Conservation (phyloP, 495 filamentous ascomycete genomes). For the Daldinia grandis region DNA sequence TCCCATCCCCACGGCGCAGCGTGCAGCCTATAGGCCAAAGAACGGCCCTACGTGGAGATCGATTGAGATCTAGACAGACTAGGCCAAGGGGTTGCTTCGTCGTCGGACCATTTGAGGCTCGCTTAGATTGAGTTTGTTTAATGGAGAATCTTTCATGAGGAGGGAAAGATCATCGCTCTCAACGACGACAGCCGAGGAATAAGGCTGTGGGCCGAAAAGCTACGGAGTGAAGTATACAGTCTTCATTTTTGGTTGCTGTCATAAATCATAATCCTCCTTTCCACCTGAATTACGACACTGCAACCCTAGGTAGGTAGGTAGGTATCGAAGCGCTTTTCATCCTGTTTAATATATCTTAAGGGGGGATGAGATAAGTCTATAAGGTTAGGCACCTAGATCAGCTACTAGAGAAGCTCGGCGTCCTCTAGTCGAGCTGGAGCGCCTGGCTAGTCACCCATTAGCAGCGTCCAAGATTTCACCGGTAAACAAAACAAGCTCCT, state of each 20-base stretch:
- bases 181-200: slow-evolving; percentile 27
- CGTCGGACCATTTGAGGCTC: slow-evolving; percentile 28
- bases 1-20: slow-evolving; percentile 7
- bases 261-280: background rate
- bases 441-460: background rate
- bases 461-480: background rate
- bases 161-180: slow-evolving; percentile 37
- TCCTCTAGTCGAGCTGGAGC: background rate
- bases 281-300: background rate
- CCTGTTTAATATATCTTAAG: background rate
- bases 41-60: background rate
- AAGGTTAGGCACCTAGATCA: background rate
- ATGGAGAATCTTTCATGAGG: slow-evolving; percentile 31
- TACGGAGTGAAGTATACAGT: background rate
- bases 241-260: background rate
- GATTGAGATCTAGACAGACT: slow-evolving; percentile 22
- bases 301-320: too few relatives aligned
- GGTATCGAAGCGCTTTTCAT: background rate
- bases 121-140: slow-evolving; percentile 35
- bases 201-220: slow-evolving; percentile 7
- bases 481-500: background rate
- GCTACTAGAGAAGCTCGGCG: background rate
- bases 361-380: background rate
- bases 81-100: slow-evolving; percentile 12
- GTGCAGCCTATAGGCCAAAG: slow-evolving; percentile 18